Conservation (phyloP, 768 basidiomycete genomes). For the Phylloporus arenicola region DNA sequence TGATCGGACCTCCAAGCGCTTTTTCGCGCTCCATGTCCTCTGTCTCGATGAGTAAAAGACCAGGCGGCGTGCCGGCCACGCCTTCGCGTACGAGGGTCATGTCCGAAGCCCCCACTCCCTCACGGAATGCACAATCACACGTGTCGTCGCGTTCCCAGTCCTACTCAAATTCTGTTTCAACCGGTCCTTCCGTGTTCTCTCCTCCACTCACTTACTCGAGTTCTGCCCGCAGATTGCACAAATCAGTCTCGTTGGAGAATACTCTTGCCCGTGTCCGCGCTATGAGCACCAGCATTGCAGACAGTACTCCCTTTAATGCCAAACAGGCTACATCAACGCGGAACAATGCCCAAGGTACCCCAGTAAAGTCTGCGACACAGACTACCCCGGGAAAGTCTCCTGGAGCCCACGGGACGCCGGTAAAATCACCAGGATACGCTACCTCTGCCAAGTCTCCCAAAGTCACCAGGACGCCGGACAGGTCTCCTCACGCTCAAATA, state of each 20-base stretch:
- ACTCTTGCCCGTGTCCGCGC: slow-evolving; percentile 14
- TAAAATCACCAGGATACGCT: slow-evolving; percentile 17
- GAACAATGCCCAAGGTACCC: slow-evolving; percentile 11
- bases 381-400: slow-evolving; percentile 18
- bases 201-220: slow-evolving; percentile 39
- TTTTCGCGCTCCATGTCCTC: slow-evolving; percentile 18
- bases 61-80: slow-evolving; percentile 28
- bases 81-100: slow-evolving; percentile 39
- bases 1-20: slow-evolving; percentile 27
- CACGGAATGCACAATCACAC: slow-evolving; percentile 22
- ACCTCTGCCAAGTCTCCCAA: slow-evolving; percentile 24
- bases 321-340: slow-evolving; percentile 18
- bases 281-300: slow-evolving; percentile 14
- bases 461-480: slow-evolving; percentile 17
- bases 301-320: neutral
- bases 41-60: slow-evolving; percentile 13
- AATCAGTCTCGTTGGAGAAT: slow-evolving; percentile 24
- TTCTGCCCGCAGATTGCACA: slow-evolving; percentile 29
- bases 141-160: slow-evolving; percentile 20
- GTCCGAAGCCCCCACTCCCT: slow-evolving; percentile 36
- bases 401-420: slow-evolving; percentile 13
- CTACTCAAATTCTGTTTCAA: slow-evolving; percentile 23
- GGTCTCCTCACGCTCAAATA: slow-evolving; percentile 15
- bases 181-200: slow-evolving; percentile 18
- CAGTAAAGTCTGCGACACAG: slow-evolving; percentile 12